Conservation (phyloP, 192 early-diverging fungal genomes). For the Podila epigama region DNA sequence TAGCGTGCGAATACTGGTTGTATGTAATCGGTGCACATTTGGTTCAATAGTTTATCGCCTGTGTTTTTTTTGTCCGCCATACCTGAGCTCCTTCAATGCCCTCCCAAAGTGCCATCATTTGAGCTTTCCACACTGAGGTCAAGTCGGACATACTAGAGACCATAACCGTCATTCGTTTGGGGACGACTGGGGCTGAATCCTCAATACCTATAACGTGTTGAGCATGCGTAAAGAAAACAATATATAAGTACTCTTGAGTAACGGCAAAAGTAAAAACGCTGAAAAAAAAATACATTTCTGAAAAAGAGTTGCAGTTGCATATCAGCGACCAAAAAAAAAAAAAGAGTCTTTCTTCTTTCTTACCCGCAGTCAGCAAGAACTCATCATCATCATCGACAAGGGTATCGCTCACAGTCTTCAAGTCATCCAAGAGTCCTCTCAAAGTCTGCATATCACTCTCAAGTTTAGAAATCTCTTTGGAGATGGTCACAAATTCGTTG, state of each 20-base stretch:
- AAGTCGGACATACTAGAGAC: slow-evolving; percentile 56
- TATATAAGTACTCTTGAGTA: too few species aligned
- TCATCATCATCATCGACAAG: slow-evolving; percentile 54
- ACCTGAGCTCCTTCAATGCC: slow-evolving; percentile 69
- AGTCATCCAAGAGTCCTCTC: slow-evolving; percentile 71
- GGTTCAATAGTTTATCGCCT: too few species aligned
- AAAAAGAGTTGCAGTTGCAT: too few species aligned
- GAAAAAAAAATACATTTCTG: too few species aligned
- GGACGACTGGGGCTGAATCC: slow-evolving; percentile 52
- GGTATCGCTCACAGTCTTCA: slow-evolving; percentile 59
- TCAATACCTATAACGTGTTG: slow-evolving; percentile 48
- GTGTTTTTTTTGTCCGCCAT: too few species aligned
- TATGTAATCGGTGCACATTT: too few species aligned
- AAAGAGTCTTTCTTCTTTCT: background rate
- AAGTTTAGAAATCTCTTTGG: slow-evolving; percentile 82
- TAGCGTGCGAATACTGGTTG: too few species aligned
- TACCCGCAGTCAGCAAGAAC: slow-evolving; percentile 46
- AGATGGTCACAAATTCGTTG: slow-evolving; percentile 84
- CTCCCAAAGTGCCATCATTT: slow-evolving; percentile 65
- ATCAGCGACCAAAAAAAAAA: too few species aligned
- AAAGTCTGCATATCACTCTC: slow-evolving; percentile 80
- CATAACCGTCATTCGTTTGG: slow-evolving; percentile 48
- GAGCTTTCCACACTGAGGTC: slow-evolving; percentile 61
- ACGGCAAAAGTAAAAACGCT: too few species aligned
- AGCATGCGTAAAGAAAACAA: too few species aligned